Conservation (phyloP, 805 yeast species). For the Starmerella roubikii region DNA sequence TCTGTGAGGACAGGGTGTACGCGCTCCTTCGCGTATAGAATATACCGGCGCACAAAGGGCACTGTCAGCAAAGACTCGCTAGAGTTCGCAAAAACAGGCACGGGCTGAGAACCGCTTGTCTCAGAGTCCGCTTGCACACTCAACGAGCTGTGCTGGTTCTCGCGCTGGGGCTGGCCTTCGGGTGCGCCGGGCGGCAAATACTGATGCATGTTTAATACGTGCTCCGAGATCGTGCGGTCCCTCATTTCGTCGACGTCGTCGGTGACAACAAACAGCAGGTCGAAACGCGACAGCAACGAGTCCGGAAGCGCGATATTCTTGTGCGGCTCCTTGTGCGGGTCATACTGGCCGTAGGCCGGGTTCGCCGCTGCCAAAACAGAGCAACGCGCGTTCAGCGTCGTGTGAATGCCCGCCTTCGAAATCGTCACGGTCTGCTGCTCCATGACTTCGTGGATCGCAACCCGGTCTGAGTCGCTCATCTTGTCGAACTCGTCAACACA, state of each 20-base stretch:
- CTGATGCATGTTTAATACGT: constrained; percentile 86
- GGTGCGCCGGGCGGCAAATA: constrained; percentile 73
- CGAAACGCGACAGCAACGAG: constrained; percentile 91
- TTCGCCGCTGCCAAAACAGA: constrained; percentile 96
- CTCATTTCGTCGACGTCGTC: constrained; percentile 79
- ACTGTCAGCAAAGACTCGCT: constrained; percentile 48
- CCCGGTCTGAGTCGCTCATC: constrained; percentile 93
- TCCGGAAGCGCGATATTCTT: constrained; percentile 94
- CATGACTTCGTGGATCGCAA: constrained; percentile 98
- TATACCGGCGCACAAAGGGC: constrained; percentile 77
- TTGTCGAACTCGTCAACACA: constrained; percentile 98
- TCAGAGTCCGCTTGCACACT: constrained; percentile 57
- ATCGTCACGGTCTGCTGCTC: constrained; percentile 98
- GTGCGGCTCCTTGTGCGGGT: constrained; percentile 89
- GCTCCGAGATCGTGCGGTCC: constrained; percentile 84
- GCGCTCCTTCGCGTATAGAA: constrained; percentile 87
- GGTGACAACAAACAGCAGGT: constrained; percentile 85
- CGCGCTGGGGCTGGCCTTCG: constrained; percentile 90
- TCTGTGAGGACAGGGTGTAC: constrained; percentile 66
- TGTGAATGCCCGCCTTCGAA: constrained; percentile 96
- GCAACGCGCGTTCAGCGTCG: constrained; percentile 91
- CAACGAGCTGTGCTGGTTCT: constrained; percentile 50
- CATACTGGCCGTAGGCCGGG: constrained; percentile 94
- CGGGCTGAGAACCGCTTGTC: constrained; percentile 15
- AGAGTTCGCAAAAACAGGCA: constrained; percentile 39